Evolutionary conservation across 768 basidiomycete species (phyloP).

Genomic region (Chalciporus sphaerocephalus): DNA sequence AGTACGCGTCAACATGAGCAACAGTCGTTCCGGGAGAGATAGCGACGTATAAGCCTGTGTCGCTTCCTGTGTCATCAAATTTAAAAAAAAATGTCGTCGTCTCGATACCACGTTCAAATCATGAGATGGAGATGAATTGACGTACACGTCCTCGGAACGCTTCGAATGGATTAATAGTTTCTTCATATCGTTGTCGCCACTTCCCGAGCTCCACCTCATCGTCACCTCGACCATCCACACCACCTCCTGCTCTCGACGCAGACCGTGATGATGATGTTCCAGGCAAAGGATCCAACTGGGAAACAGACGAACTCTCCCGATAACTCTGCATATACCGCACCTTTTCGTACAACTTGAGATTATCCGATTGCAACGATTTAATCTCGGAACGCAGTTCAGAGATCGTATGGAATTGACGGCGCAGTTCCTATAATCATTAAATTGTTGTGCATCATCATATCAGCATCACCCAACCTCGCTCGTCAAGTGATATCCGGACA

Average conservation of each 20-base stretch:
- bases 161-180: constrained; percentile 98
- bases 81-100: too few relatives aligned
- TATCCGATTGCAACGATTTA: constrained; percentile 89
- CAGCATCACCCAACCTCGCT: neutral
- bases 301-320: constrained; percentile 64
- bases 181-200: constrained; percentile 90
- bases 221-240: constrained; percentile 29
- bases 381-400: constrained; percentile 91
- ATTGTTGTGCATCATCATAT: neutral
- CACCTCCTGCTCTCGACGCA: constrained; percentile 5
- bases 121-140: constrained; percentile 9
- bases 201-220: constrained; percentile 72
- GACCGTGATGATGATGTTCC: constrained; percentile 16
- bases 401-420: constrained; percentile 91
- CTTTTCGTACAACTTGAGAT: constrained; percentile 97
- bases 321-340: constrained; percentile 99
- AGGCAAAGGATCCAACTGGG: constrained; percentile 69
- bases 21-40: constrained; percentile 86
- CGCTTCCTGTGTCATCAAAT: constrained; percentile 86
- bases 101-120: too few relatives aligned
- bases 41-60: constrained; percentile 88
- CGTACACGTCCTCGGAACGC: constrained; percentile 91
- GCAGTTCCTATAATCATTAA: constrained; percentile 62
- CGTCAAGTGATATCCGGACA: neutral
- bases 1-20: constrained; percentile 77